Evolutionary conservation across 2,329 filamentous ascomycete genomes (phyloP).

Genomic region (Xylariales sp.): DNA sequence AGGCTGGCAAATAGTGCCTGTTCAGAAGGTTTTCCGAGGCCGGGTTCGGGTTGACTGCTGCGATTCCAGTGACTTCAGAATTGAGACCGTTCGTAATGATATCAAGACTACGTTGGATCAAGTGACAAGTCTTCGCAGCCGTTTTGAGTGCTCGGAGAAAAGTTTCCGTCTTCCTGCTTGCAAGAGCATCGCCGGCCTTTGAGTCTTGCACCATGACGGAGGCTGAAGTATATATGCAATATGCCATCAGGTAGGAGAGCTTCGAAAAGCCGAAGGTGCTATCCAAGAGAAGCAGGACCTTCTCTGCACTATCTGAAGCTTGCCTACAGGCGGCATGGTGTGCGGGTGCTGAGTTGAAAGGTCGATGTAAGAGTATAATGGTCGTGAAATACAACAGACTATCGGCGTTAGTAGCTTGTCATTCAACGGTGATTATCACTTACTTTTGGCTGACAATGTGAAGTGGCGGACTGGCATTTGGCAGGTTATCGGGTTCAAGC

Average conservation of each 20-base stretch:
- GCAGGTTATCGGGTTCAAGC: conserved; percentile 3
- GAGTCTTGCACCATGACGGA: conserved; percentile 24
- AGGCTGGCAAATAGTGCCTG: conserved; percentile 3
- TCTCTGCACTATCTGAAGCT: conserved; percentile 22
- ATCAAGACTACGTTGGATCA: conserved; percentile 25
- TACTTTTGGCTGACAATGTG: conserved; percentile 7
- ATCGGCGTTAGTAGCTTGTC: neutral
- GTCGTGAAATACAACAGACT: conserved; percentile 20
- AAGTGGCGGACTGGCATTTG: neutral
- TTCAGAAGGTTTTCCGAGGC: neutral
- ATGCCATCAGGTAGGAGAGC: conserved; percentile 28
- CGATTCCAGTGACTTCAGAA: neutral
- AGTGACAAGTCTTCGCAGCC: conserved; percentile 20
- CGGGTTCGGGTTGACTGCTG: neutral
- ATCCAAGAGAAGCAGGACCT: conserved; percentile 23
- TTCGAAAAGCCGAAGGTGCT: conserved; percentile 22
- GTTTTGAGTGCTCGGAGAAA: conserved; percentile 22
- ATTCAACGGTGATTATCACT: no score
- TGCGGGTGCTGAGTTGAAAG: conserved; percentile 19
- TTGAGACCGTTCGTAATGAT: conserved; percentile 22
- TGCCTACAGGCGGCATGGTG: conserved; percentile 19
- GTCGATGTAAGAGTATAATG: conserved; percentile 21
- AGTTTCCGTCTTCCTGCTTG: conserved; percentile 20
- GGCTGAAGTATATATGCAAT: conserved; percentile 29
- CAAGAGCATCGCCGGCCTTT: conserved; percentile 17